phyloP scores from a whole-genome alignment of 169 alveolate genomes.

The Cryptosporidium sp. region DNA sequence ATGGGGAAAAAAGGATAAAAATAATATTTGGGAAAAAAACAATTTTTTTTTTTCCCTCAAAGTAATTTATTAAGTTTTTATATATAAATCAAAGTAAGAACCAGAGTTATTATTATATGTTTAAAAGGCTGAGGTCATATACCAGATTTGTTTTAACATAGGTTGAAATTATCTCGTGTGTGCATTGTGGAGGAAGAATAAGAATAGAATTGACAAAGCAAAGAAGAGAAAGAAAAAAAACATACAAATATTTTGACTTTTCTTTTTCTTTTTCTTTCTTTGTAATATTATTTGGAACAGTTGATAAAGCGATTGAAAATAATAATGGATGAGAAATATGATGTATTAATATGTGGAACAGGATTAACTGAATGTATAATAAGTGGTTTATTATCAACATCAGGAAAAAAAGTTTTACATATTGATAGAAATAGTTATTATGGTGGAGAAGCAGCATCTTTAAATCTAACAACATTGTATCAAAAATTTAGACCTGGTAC shows the following conservation, averaged over 20 bases:
- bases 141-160: no score
- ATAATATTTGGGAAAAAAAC: neutral
- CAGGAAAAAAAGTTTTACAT: constrained; percentile 96
- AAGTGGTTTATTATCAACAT: constrained; percentile 93
- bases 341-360: constrained; percentile 96
- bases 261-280: neutral
- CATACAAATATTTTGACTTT: neutral
- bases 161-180: neutral
- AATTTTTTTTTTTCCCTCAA: no score
- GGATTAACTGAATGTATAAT: constrained; percentile 98
- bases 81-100: neutral
- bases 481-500: constrained; percentile 92
- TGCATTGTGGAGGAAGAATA: neutral
- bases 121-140: no score
- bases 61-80: no score
- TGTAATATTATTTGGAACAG: no score
- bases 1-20: neutral
- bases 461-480: constrained; percentile 95
- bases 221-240: neutral
- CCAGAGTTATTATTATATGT: neutral
- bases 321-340: constrained; percentile 62
- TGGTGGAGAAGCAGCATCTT: constrained; percentile 99
- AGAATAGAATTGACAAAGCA: neutral
- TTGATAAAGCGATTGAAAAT: no score
- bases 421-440: constrained; percentile 96